Evolutionary conservation across 352 stramenopile species (phyloP).

Genomic region (Pythium sp.): DNA sequence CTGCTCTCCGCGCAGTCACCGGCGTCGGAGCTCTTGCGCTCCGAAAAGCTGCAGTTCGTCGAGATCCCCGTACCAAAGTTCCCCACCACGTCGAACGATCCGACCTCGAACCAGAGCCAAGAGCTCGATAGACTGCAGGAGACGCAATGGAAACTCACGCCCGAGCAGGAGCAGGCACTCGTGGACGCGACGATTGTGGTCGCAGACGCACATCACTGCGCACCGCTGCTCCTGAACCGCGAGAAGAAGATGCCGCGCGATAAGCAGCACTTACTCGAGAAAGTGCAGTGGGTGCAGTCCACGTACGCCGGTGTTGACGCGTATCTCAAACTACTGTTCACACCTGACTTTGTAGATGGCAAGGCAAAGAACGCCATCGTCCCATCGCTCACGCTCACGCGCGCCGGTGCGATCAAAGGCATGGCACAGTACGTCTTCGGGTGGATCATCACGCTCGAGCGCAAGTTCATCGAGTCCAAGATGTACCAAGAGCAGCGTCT

Average conservation of each 20-base stretch:
- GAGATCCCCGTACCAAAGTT: constrained; percentile 24
- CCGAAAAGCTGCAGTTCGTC: constrained; percentile 27
- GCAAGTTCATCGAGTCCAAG: constrained; percentile 36
- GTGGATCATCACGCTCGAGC: constrained; percentile 25
- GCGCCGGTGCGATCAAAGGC: constrained; percentile 47
- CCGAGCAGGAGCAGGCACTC: constrained; percentile 31
- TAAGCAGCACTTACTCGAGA: constrained; percentile 39
- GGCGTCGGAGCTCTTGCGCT: constrained; percentile 13
- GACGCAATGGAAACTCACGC: constrained; percentile 28
- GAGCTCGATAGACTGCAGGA: neutral
- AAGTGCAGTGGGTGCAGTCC: constrained; percentile 51
- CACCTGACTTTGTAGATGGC: neutral
- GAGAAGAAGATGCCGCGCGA: constrained; percentile 30
- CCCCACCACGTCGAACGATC: neutral
- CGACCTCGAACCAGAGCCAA: constrained; percentile 4
- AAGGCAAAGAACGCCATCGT: constrained; percentile 7
- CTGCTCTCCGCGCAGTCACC: constrained; percentile 16
- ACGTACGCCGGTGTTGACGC: constrained; percentile 54
- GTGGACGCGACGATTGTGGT: constrained; percentile 32
- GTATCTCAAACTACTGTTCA: constrained; percentile 28
- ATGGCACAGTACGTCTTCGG: constrained; percentile 27
- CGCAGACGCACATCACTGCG: constrained; percentile 26
- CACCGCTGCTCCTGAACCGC: constrained; percentile 31
- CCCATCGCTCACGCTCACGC: constrained; percentile 39
- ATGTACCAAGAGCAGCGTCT: constrained; percentile 29